Base-by-base conservation (phyloP, 345 rosid genomes). In the Populus alba region DNA sequence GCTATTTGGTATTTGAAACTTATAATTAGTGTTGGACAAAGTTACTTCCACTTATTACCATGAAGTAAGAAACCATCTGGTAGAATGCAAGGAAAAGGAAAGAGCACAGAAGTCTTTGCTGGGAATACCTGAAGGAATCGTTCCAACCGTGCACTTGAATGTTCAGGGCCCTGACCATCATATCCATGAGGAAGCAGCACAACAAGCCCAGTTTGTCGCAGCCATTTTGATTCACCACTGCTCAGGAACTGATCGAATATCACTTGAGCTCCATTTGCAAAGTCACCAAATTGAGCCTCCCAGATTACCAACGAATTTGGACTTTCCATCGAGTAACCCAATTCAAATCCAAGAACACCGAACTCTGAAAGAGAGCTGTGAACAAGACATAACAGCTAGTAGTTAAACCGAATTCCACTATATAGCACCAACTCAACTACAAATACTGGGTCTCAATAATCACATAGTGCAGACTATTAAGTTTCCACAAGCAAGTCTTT, bases 91-190 rank as follows among this genome's bases (percentile, higher is more conserved):
- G 29, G 15, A 25, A 59, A 59, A 59, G 29, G 23, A 59, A 53
- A 23, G 49, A 59, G 68, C 45, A 73, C 47, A 51, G 63, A 45
- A 49, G 53, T 5, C 13, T 78, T 74, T 70, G 25, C n/a, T n/a
- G 27, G 27, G 27, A 35, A 71, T 81, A 92, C 97, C 95, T 88
- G 91, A 79, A 92, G 92, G 85, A 84, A 91, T 41, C 97, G 88
- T 82, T 92, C 97, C 83, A 92, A 74, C 59, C 93, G 86, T 25
- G 91, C 92, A 82, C 97, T 92, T 67, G 97, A 92, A 86, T 92
- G 95, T 82, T 91, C 97, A 80, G 97, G 97, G 57, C 97, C 95
- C 70, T 91, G 97, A 51, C 97, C 97, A 80, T 89, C 95, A 82
- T 91, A 92, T 67, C 93, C 97, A 80, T 88, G 97, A 63, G 97